Evolutionary conservation across 2,329 filamentous ascomycete genomes (phyloP).

Genomic region (Dactylellina cionopaga): DNA sequence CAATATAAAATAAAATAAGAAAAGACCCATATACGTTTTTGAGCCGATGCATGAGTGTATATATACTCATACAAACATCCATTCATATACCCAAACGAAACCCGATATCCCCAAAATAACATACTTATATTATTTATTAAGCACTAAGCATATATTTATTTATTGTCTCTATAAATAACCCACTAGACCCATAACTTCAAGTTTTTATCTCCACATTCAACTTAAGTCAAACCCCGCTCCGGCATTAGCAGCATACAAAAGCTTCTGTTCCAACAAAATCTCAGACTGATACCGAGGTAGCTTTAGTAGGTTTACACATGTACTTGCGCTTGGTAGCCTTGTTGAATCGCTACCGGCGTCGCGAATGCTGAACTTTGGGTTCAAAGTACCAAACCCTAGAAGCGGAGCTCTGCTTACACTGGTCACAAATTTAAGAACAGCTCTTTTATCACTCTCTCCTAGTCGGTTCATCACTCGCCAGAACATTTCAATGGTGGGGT

Average conservation of each 20-base stretch:
- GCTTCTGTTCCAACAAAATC: constrained; percentile 75
- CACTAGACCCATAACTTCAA: background rate
- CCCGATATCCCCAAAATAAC: too few species aligned
- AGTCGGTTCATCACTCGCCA: constrained; percentile 87
- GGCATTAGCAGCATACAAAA: constrained; percentile 88
- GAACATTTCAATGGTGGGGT: constrained; percentile 85
- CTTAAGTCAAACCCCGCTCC: constrained; percentile 92
- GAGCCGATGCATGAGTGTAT: too few species aligned
- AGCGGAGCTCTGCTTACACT: constrained; percentile 90
- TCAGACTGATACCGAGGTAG: constrained; percentile 80
- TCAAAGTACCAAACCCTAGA: constrained; percentile 85
- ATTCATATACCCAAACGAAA: too few species aligned
- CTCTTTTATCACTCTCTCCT: constrained; percentile 78
- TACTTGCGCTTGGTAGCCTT: constrained; percentile 89
- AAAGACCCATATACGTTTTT: too few species aligned
- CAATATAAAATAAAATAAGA: too few species aligned
- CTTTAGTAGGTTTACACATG: constrained; percentile 94
- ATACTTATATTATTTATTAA: too few species aligned
- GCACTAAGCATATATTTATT: too few species aligned
- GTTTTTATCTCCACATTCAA: constrained; percentile 59
- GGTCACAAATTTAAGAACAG: constrained; percentile 94
- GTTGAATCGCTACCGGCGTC: constrained; percentile 81
- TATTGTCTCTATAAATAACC: too few species aligned
- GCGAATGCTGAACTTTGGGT: constrained; percentile 86
- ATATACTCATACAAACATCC: too few species aligned